Conservation (phyloP, 495 filamentous ascomycete species). For the Penicillium paxilli region DNA sequence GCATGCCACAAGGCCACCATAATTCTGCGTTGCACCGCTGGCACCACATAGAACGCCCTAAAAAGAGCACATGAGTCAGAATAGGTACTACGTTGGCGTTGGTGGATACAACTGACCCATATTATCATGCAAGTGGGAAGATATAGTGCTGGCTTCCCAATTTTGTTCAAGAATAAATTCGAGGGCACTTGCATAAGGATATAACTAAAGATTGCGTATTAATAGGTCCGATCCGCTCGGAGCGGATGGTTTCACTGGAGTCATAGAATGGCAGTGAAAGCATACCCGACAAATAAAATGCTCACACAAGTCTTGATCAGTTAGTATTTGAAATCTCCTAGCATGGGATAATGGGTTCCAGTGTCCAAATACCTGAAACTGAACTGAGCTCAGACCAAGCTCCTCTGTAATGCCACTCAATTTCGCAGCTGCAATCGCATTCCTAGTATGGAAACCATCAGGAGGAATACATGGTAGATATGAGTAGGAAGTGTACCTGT, state of each 20-base stretch:
- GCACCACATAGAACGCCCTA: constrained; percentile 36
- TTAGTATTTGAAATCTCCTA: background rate
- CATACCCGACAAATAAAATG: background rate
- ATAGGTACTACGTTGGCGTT: constrained; percentile 38
- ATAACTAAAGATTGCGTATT: constrained; percentile 22
- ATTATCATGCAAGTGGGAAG: constrained; percentile 43
- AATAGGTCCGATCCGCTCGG: too few relatives aligned
- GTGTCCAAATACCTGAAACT: constrained; percentile 21
- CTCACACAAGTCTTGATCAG: background rate
- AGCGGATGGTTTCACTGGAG: too few relatives aligned
- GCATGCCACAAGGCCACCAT: constrained; percentile 38
- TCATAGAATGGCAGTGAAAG: background rate
- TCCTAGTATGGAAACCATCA: too few relatives aligned
- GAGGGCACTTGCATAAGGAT: constrained; percentile 41
- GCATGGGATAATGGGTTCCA: background rate
- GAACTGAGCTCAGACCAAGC: constrained; percentile 20
- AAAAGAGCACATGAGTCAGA: too few relatives aligned
- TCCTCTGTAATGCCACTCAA: constrained; percentile 37
- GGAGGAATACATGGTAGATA: background rate
- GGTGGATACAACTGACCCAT: constrained; percentile 20
- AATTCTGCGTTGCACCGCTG: constrained; percentile 22
- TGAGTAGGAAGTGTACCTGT: constrained; percentile 13
- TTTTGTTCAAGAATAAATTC: constrained; percentile 46
- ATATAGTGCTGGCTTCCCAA: constrained; percentile 29
- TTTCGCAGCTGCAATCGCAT: constrained; percentile 41